Evolutionary conservation across 2,329 filamentous ascomycete genomes (phyloP), one percentile per base, ranked within the genome.

Genomic region (Cytospora chrysosperma): DNA sequence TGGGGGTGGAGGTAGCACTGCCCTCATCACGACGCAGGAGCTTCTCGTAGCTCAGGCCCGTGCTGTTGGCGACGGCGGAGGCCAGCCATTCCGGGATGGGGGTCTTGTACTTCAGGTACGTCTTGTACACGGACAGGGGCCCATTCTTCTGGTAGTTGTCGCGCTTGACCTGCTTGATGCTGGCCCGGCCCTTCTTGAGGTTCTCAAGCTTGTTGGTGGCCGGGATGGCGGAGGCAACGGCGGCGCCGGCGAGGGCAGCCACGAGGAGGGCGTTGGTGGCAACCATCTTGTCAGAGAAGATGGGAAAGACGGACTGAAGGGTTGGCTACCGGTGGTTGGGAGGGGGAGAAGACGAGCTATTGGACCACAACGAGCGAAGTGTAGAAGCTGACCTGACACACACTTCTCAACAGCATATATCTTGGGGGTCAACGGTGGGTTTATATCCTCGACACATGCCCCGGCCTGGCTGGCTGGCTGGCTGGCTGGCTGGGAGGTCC

Each of bases 101-200:
- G 8, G 56, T 59, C 21, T 64, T 65, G 59, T 54, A 68, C 67
- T 68, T 68, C 21, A 67, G 51, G 47, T 68, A 65, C 27, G 66
- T 64, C 56, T 63, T 65, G 60, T 68, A 68, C 30, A 68, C 56
- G 37, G 66, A 66, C 62, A 68, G 53, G 34, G 66, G 64, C 34
- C 64, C 64, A 34, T 63, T 66, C 61, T 56, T 60, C 43, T 53
- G 59, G 61, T 64, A 50, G 64, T 64, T 60, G 7, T 59, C 57
- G 21, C 63, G 62, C 59, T 62, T 62, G 37, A 59, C 61, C 59
- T 66, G 59, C 13, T 64, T 56, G 58, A 67, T 34, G 50, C 59
- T 62, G 28, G 66, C 27, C 51, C 56, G 63, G 64, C 66, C 66
- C n/a, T 53, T 24, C 53, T 65, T 62, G 55, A 61, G 24, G 26